phyloP scores from a whole-genome alignment of 257 asterid genomes.

The Voacanga thouarsii region DNA sequence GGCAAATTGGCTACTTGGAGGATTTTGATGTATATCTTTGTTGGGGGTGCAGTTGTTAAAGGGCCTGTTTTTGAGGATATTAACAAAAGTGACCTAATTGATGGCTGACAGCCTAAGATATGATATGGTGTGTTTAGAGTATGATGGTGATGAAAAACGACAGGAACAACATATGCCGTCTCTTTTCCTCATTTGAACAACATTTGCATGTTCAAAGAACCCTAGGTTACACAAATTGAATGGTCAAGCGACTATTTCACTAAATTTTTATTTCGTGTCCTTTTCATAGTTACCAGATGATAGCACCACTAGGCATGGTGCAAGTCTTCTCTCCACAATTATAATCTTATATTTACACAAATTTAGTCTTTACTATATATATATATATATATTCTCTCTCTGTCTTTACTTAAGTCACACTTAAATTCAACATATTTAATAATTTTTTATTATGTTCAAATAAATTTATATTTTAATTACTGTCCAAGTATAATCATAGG shows the following conservation, averaged over 20 bases:
- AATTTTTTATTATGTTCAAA: no score
- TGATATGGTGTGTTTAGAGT: not conserved
- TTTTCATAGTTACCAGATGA: not conserved
- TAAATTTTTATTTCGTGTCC: not conserved
- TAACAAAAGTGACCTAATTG: not conserved
- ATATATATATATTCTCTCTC: no score
- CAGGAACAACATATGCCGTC: not conserved
- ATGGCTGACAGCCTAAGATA: not conserved
- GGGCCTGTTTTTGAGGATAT: not conserved
- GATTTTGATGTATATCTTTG: not conserved
- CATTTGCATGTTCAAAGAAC: slow-evolving; percentile 2
- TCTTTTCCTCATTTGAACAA: not conserved
- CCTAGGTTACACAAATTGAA: not conserved
- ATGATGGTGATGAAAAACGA: not conserved
- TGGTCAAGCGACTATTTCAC: not conserved
- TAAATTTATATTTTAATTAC: no score
- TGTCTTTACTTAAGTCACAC: no score
- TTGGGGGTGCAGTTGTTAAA: not conserved
- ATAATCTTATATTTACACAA: no score
- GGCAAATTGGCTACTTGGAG: slow-evolving; percentile 1
- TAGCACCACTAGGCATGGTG: not conserved
- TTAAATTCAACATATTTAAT: no score
- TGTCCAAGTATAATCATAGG: no score
- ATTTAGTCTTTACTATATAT: no score
- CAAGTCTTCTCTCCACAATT: no score